phyloP scores from a whole-genome alignment of 1,284 basidiomycete species.

The Moniliophthora roreri region DNA sequence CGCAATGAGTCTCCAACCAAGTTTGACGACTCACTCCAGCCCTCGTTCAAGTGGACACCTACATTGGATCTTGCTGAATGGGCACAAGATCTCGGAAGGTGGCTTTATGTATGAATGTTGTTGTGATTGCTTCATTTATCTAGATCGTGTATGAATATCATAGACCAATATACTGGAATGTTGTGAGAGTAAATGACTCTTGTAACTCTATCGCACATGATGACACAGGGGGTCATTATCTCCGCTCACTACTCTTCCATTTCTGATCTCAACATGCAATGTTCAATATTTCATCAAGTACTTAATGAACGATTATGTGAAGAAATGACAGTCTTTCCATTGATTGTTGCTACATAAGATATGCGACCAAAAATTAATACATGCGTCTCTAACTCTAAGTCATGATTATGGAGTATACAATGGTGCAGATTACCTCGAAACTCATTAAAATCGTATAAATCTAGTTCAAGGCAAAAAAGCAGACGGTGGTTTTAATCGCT shows the following conservation, averaged over 20 bases:
- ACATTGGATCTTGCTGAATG: conserved; percentile 52
- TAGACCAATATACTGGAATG: neutral
- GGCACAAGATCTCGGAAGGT: conserved; percentile 57
- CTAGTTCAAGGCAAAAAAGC: neutral
- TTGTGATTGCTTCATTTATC: neutral
- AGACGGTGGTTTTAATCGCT: conserved; percentile 1
- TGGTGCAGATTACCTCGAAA: too few species aligned
- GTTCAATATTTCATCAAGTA: too few species aligned
- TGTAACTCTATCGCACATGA: too few species aligned
- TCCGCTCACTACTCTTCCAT: too few species aligned
- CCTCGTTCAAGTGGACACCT: conserved; percentile 48
- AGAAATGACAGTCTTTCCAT: too few species aligned
- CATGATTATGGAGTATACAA: too few species aligned
- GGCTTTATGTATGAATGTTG: conserved; percentile 58
- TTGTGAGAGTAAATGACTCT: neutral
- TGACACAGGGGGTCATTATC: too few species aligned
- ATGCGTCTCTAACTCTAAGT: too few species aligned
- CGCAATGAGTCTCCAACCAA: conserved; percentile 23
- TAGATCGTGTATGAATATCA: neutral
- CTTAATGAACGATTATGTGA: too few species aligned
- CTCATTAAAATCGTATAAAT: neutral
- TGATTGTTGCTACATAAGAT: too few species aligned
- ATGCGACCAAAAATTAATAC: too few species aligned
- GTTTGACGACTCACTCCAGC: conserved; percentile 34
- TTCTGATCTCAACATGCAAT: too few species aligned